Evolutionary conservation across 495 filamentous ascomycete genomes (phyloP), one percentile per base, ranked within the genome.

Genomic region (Daldinia loculata): DNA sequence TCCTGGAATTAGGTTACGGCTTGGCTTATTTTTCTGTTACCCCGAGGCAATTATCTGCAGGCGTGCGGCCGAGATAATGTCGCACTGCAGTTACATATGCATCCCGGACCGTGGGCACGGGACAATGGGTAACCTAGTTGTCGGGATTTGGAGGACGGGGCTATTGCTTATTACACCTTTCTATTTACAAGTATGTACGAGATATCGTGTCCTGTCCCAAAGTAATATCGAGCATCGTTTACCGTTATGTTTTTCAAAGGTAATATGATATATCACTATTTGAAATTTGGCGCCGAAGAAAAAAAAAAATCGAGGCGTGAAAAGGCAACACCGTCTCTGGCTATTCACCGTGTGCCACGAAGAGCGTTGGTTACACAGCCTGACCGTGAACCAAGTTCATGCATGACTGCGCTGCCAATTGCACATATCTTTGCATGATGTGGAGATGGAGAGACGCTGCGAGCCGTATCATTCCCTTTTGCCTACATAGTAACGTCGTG

Each of bases 391-490:
- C 51, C 56, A 45, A 8, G 61, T 65, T 61, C 67, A 65, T 65
- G 67, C 48, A 61, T 26, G 29, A 17, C 55, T 36, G 60, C 30
- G 53, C 53, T 64, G 56, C 64, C 61, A 60, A 60, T 24, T 45
- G 14, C 11, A 30, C 50, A 53, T 53, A 30, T 12, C 19, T 24
- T 14, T 48, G 43, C 43, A 48, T 24, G 19, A 14, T 48, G 11
- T 36, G 43, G 43, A 22, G 17, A 48, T 48, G 43, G 43, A 48
- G 19, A 48, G 9, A 48, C 17, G 43, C 39, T 17, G 43, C 8
- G 9, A 24, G 43, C 22, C 9, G 17, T 48, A 22, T 48, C 8
- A 4, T 48, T 22, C 2, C 19, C 19, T 24, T 48, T 48, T 48
- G 43, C 43, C 43, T 48, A n/a, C n/a, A n/a, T n/a, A n/a, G n/a